Conservation (phyloP, 2,329 filamentous ascomycete species). For the Rhexocercosporidium sp. region DNA sequence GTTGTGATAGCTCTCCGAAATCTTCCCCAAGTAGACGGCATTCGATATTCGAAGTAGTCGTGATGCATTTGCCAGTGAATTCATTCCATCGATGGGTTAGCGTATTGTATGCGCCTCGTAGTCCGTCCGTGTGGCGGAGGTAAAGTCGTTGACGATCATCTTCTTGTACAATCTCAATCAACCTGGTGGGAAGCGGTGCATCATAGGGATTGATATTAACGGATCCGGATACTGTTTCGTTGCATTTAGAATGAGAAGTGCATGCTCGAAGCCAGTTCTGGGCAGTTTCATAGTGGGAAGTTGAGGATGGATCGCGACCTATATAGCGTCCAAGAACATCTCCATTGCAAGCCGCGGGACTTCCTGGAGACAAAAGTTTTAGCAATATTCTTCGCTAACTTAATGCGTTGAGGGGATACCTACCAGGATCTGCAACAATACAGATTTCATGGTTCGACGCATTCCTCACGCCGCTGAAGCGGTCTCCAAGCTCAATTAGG, state of each 20-base stretch:
- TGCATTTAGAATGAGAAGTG: slow-evolving; percentile 14
- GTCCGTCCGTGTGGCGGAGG: slow-evolving; percentile 11
- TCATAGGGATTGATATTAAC: not conserved
- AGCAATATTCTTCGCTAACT: not conserved
- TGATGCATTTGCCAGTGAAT: not conserved
- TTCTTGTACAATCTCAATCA: slow-evolving; percentile 10
- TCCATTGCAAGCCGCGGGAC: slow-evolving; percentile 7
- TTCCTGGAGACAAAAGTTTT: not conserved
- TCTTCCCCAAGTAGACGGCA: not conserved
- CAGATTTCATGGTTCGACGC: slow-evolving; percentile 9
- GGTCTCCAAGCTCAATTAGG: slow-evolving; percentile 10
- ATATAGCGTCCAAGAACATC: slow-evolving; percentile 14
- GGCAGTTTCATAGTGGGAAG: not conserved
- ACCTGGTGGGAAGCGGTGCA: slow-evolving; percentile 1
- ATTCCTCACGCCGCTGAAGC: slow-evolving; percentile 10
- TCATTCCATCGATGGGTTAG: slow-evolving; percentile 19
- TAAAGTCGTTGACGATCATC: not conserved
- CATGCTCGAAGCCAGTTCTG: slow-evolving; percentile 12
- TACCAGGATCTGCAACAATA: slow-evolving; percentile 7
- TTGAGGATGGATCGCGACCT: slow-evolving; percentile 5
- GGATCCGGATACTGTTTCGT: slow-evolving; percentile 13
- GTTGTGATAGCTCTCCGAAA: not conserved
- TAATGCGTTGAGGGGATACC: not conserved
- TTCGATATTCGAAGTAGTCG: slow-evolving; percentile 5
- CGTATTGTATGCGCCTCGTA: slow-evolving; percentile 11